A percentile compares a stretch with the other conserved stretches of the same genome.
These are phyloP conservation scores for Colletotrichum euphorbiae DNA, from an alignment of 2,329 filamentous ascomycete species.

Conservation along the genomic window DNA sequence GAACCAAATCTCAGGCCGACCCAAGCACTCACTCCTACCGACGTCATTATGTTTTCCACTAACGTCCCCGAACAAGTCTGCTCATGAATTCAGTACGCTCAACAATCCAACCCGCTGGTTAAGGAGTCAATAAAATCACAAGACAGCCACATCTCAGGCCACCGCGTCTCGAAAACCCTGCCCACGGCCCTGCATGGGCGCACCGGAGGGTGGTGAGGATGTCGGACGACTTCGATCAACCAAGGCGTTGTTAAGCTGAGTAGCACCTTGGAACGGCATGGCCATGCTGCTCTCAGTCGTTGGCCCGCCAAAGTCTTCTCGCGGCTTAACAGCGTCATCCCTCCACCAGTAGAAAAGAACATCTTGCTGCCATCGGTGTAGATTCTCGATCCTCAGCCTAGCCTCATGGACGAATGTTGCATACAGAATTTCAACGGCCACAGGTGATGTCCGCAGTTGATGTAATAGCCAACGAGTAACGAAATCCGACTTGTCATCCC, in stretches of 20 bases:
- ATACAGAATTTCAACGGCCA: conserved; percentile 59
- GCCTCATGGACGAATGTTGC: conserved; percentile 50
- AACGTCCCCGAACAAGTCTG: too few species aligned
- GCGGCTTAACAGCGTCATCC: conserved; percentile 41
- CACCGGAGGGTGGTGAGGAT: background rate
- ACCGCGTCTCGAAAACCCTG: background rate
- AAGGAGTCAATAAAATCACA: background rate
- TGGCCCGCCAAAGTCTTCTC: conserved; percentile 24
- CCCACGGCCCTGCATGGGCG: background rate
- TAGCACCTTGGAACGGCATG: background rate
- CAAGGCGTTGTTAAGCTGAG: background rate
- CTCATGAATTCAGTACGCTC: too few species aligned
- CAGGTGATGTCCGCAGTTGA: conserved; percentile 58
- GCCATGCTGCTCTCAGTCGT: conserved; percentile 26
- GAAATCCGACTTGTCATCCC: conserved; percentile 56
- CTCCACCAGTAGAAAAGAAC: conserved; percentile 54
- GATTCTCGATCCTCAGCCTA: conserved; percentile 49
- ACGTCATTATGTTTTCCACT: too few species aligned
- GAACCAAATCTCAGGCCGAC: too few species aligned
- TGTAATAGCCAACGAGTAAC: conserved; percentile 67
- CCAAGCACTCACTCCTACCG: too few species aligned
- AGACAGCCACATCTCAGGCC: background rate
- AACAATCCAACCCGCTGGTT: background rate
- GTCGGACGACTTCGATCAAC: background rate
- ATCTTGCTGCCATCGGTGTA: conserved; percentile 52